phyloP scores from a whole-genome alignment of 306 rosid species.

The Medicago lupulina region DNA sequence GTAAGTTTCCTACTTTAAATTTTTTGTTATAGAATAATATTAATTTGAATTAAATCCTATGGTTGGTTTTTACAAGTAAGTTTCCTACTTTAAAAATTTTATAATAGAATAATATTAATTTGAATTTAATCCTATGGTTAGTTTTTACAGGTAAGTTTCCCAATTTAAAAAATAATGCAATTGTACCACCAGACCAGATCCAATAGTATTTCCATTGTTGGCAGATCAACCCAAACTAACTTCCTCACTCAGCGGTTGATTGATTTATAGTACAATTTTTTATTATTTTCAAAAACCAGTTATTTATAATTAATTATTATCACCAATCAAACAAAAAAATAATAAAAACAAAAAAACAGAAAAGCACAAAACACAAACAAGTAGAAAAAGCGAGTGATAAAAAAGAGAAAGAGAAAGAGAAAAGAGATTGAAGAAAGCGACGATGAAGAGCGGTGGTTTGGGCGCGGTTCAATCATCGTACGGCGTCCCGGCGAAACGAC shows the following conservation, averaged over 20 bases:
- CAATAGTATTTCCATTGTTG: conserved; percentile 7
- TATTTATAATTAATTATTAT: background rate
- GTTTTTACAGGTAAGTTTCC: background rate
- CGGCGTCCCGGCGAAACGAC: conserved; percentile 67
- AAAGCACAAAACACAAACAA: conserved; percentile 30
- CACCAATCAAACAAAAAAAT: background rate
- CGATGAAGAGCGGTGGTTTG: conserved; percentile 66
- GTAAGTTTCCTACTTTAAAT: background rate
- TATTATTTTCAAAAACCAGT: background rate
- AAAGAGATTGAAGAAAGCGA: background rate
- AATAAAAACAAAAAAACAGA: conserved; percentile 24
- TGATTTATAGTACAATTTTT: background rate
- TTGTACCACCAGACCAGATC: conserved; percentile 25
- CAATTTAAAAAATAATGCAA: background rate
- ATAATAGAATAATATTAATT: too few relatives aligned
- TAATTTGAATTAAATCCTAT: too few relatives aligned
- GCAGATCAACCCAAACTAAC: conserved; percentile 41
- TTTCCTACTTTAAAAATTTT: too few relatives aligned
- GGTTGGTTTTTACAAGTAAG: background rate
- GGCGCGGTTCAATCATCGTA: conserved; percentile 68
- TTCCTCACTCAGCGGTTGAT: conserved; percentile 42
- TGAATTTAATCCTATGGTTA: background rate
- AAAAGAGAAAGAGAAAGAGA: conserved; percentile 14
- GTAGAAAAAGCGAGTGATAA: conserved; percentile 29
- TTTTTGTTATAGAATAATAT: too few relatives aligned